Conservation (phyloP, 2,329 filamentous ascomycete genomes). For the Alternaria sp. region DNA sequence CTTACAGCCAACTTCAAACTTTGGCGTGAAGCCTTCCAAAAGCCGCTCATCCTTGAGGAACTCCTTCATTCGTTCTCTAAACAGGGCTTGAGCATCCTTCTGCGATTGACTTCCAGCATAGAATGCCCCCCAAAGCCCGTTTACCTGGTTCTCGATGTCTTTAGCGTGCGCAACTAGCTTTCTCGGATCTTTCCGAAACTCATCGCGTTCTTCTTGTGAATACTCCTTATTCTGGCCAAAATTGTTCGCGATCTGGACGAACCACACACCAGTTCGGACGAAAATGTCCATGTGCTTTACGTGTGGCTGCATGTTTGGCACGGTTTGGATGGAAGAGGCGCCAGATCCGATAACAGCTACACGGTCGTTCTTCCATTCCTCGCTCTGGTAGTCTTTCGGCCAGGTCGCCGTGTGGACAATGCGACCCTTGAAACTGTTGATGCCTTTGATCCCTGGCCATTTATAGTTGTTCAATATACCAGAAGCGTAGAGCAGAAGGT, state of each 20-base stretch:
- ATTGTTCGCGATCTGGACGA: slow-evolving; percentile 58
- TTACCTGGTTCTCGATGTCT: slow-evolving; percentile 58
- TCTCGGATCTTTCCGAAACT: slow-evolving; percentile 55
- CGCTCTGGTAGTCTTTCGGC: slow-evolving; percentile 56
- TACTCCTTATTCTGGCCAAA: slow-evolving; percentile 58
- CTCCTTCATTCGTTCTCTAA: slow-evolving; percentile 58
- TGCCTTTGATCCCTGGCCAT: slow-evolving; percentile 52
- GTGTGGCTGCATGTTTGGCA: slow-evolving; percentile 58
- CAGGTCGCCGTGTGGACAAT: slow-evolving; percentile 57
- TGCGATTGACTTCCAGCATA: slow-evolving; percentile 56
- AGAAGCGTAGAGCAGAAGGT: slow-evolving; percentile 56
- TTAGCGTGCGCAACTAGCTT: slow-evolving; percentile 57
- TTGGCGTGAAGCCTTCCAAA: slow-evolving; percentile 58
- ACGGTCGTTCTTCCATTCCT: slow-evolving; percentile 52
- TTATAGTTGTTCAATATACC: slow-evolving; percentile 55
- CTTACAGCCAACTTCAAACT: slow-evolving; percentile 57
- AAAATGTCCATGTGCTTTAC: slow-evolving; percentile 59
- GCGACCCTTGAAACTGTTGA: slow-evolving; percentile 58
- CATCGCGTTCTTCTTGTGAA: slow-evolving; percentile 52
- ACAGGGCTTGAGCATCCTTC: slow-evolving; percentile 49
- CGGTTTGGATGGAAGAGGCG: slow-evolving; percentile 57
- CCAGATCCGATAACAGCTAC: slow-evolving; percentile 59
- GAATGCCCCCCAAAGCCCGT: slow-evolving; percentile 58
- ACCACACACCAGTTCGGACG: slow-evolving; percentile 57
- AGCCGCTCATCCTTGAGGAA: slow-evolving; percentile 62